Base-by-base conservation (phyloP, 441 rosid genomes). In the Pelargonium myrrhifolium region DNA sequence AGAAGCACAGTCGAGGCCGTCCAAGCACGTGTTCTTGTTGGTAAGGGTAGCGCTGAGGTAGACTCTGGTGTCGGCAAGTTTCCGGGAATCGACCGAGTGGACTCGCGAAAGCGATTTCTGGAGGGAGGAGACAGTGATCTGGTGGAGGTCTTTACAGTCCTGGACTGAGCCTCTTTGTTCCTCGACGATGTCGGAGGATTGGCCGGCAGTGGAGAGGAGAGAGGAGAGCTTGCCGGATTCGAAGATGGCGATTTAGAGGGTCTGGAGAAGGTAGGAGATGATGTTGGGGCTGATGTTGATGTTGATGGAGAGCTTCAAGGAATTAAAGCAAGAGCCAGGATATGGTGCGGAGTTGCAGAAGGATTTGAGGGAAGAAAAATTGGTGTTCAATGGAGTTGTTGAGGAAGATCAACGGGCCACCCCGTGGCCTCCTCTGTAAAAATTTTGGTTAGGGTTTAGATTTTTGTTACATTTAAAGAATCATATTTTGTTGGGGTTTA, bases 11-110 rank as follows among this genome's bases (percentile, higher is more conserved):
- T 79, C 80, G 21, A 92, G 80, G 31, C 91, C 94, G 68, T 92
- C 98, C 31, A 89, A 79, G 75, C 98, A 92, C 2, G 98, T 92
- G 75, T 78, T 80, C 84, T 87, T 85, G 89, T 92, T 92, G 1
- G 95, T 92, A 12, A 89, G 80, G 63, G 90, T 85, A 20, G 92
- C 95, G 26, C 89, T 84, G 0, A 92, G 84, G 67, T 84, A 92
- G 18, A 85, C 75, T 68, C 85, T 82, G 53, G 87, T 83, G 71
- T 89, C 93, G 0, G 78, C 72, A 53, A 92, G 71, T 55, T 80
- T 84, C 14, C 66, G 63, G 11, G 84, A 14, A 49, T 81, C 78
- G 7, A 71, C 75, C 0, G 78, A 49, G 56, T 49, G 71, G 75
- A 85, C 67, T 47, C 68, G 74, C 4, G 93, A 74, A 37, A 89